A percentile compares a stretch with the other conserved stretches of the same genome.
These are phyloP conservation scores for Triadica sebifera DNA, from an alignment of 345 rosid genomes.

Conservation along the genomic window DNA sequence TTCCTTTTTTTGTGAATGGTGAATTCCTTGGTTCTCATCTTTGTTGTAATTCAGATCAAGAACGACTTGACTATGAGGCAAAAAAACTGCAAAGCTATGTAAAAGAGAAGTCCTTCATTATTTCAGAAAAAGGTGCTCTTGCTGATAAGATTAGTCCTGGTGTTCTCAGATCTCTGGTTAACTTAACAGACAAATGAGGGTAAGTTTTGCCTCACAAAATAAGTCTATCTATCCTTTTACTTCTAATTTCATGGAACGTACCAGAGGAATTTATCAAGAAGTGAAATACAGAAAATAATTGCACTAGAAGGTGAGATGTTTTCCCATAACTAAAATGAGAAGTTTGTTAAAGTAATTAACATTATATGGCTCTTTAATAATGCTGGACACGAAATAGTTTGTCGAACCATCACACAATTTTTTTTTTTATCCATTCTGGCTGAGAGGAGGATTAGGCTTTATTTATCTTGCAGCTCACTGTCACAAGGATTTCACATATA, in stretches of 20 bases:
- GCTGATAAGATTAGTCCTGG: conserved; percentile 71
- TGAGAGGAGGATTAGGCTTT: not conserved
- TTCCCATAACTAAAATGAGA: no score
- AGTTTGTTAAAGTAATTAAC: no score
- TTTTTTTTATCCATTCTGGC: not conserved
- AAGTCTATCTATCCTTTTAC: not conserved
- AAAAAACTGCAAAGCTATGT: conserved; percentile 72
- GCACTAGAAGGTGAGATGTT: not conserved
- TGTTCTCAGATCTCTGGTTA: conserved; percentile 59
- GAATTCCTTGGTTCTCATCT: not conserved
- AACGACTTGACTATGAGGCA: conserved; percentile 50
- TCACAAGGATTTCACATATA: not conserved
- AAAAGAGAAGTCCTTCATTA: conserved; percentile 58
- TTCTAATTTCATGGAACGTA: not conserved
- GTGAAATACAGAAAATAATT: not conserved
- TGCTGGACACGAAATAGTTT: no score
- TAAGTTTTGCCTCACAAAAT: conserved; percentile 27
- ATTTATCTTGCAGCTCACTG: not conserved
- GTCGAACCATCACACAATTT: not conserved
- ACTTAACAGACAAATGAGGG: conserved; percentile 55
- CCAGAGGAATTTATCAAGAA: not conserved
- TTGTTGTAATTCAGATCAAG: conserved; percentile 48
- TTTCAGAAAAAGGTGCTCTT: conserved; percentile 70
- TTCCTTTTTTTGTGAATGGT: not conserved
- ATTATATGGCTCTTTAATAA: no score